A percentile compares a stretch with the other conserved stretches of the same genome.
Evolutionary conservation across 805 yeast genomes (phyloP).

Genomic region (Schizosaccharomyces osmophilus): DNA sequence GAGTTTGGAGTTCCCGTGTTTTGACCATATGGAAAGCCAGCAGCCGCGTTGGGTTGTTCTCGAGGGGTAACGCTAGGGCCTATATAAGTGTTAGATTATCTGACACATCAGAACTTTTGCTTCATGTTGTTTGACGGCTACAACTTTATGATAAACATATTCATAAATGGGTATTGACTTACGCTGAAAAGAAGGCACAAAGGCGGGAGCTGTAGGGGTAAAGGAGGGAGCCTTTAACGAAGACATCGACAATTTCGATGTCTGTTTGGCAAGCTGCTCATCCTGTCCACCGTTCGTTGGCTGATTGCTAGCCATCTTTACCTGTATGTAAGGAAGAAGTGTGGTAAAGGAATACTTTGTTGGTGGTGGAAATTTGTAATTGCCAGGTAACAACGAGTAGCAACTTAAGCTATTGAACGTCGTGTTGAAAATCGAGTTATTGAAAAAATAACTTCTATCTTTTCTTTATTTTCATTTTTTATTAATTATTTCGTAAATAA

Average conservation of each 20-base stretch:
- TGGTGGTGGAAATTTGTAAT: neutral
- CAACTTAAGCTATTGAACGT: too few species aligned
- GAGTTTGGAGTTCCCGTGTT: neutral
- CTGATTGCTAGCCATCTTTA: conserved; percentile 4
- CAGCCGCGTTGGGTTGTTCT: neutral
- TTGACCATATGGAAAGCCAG: neutral
- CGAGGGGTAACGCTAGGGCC: neutral
- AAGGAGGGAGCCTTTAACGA: conserved; percentile 3
- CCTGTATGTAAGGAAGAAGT: neutral
- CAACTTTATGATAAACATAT: too few species aligned
- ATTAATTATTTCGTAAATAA: too few species aligned
- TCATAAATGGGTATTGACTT: neutral
- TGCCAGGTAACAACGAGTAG: too few species aligned
- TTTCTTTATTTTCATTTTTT: too few species aligned
- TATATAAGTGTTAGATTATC: neutral
- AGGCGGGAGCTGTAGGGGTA: conserved; percentile 4
- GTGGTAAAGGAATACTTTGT: conserved; percentile 3
- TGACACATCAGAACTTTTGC: neutral
- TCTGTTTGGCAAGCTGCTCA: conserved; percentile 3
- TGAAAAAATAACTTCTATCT: too few species aligned
- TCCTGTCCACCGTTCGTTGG: conserved; percentile 3
- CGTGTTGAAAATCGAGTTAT: too few species aligned
- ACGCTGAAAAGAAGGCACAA: conserved; percentile 2
- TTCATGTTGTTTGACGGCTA: too few species aligned
- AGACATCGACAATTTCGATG: conserved; percentile 1